Base-by-base conservation (phyloP, 139 green algal species). In the Chlamydomonas applanata region DNA sequence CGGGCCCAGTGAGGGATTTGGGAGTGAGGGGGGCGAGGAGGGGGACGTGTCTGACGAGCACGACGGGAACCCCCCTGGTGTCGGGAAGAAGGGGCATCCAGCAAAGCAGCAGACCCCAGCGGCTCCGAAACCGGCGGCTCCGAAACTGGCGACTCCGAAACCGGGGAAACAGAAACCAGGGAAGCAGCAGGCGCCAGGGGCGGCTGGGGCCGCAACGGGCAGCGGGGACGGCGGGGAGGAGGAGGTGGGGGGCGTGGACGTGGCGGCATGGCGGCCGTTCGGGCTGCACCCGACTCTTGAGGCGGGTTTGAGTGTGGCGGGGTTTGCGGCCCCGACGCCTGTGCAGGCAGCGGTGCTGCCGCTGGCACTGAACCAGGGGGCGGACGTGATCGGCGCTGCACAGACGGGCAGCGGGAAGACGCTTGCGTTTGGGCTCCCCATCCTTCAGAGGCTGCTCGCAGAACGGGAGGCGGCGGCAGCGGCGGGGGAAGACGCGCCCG, bases 341-440 rank as follows among this genome's bases (percentile, higher is more conserved):
- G 91, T 98, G 61, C 94, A 98, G 78, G 71, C 84, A 2, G 88
- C 89, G 35, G 91, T 79, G 44, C 78, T 98, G 72, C 84, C 85
- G 19, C 82, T 87, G 1, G 91, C 91, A 30, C 85, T 94, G 9
- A 75, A 82, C 1, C 86, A 93, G 44, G 71, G 87, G 0, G 74
- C 80, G 0, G 96, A 99, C 78, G 73, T 99, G 9, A 92, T 99
- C 64, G 96, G 96, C 1, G 96, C 96, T 1, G 96, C 96, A 4
- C 92, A 99, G 80, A 99, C 96, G 5, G 96, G 96, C 14, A 97
- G 89, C 40, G 96, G 96, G n/a, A 99, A 99, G 83, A 99, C 96
- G 3, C 89, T 99, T 46, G 96, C 96, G 0, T 99, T 98, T 77
- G 96, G 89, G 0, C 82, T 99, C 61, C 96, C 96, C 46, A 98